Evolutionary conservation across 495 filamentous ascomycete species (phyloP), one percentile per base, ranked within the genome.

Genomic region (Ramalina peruviana): DNA sequence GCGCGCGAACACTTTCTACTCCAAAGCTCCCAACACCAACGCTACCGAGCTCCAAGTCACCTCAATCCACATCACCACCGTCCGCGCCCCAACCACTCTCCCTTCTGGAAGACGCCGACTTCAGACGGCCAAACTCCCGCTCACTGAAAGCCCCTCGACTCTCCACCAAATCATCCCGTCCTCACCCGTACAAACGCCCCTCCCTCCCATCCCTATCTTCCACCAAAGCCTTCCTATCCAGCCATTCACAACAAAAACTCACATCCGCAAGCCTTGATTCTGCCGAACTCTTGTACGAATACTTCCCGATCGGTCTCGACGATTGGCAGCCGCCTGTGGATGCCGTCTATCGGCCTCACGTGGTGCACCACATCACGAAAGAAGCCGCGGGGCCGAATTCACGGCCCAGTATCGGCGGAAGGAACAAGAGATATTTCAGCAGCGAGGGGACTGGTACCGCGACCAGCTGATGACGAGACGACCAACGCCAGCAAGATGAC

Each of bases 301-400:
- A 94, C 60, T 94, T 94, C 52, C 88, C 88, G 5, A 71, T 94
- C 20, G 86, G 83, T 19, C 63, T 90, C 54, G 86, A 94, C 64
- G 88, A 94, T 54, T 94, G 87, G 87, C 86, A 88, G 71, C 83
- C 83, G 3, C 88, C 88, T 4, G 88, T 94, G 11, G 88, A 94
- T 62, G 87, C 88, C 7, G 81, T 94, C 37, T 94, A 94, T 54
- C 72, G 88, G n/a, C 88, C 88, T 9, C 88, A 94, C 63, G 85
- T 92, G 7, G 88, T 93, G 3, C 88, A 94, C 65, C 88, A 94
- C 60, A 88, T 55, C 16, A 40, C 27, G 5, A 23, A 13, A 23
- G 46, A 46, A 23, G 47, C 46, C 21, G 40, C 39, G 4, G 49
- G 43, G 33, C 16, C 41, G 16, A 48, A 30, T 19, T 41, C 40